Evolutionary conservation across 345 rosid species (phyloP).

Genomic region (Ceriops decandra): DNA sequence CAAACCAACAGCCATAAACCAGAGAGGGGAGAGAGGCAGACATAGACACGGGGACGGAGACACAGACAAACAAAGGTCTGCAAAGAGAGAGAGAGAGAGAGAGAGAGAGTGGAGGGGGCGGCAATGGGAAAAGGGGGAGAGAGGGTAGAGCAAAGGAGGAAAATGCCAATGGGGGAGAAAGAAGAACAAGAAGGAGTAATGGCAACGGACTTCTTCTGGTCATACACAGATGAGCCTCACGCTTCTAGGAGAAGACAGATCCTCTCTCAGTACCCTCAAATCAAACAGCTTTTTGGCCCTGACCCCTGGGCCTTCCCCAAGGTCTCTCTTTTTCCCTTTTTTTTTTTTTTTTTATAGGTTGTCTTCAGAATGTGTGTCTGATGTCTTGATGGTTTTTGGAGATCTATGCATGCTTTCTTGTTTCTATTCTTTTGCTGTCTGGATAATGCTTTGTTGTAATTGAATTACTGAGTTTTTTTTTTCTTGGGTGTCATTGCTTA

Average conservation of each 20-base stretch:
- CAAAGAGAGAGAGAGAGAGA: not conserved
- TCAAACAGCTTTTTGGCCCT: conserved; percentile 80
- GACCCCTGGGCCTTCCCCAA: conserved; percentile 69
- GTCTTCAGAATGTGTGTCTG: not conserved
- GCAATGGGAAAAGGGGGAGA: too few relatives aligned
- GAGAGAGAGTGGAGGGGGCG: too few relatives aligned
- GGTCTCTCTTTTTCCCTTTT: conserved; percentile 27
- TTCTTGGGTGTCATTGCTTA: too few relatives aligned
- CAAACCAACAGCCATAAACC: too few relatives aligned
- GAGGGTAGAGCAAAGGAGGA: not conserved
- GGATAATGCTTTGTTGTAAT: too few relatives aligned
- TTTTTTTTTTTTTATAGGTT: not conserved
- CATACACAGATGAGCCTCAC: conserved; percentile 88
- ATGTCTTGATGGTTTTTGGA: too few relatives aligned
- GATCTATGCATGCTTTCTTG: too few relatives aligned
- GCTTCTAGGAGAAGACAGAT: conserved; percentile 74
- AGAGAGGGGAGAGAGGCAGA: too few relatives aligned
- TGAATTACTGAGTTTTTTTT: too few relatives aligned
- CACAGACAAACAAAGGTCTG: not conserved
- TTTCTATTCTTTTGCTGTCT: too few relatives aligned
- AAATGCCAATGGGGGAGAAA: not conserved
- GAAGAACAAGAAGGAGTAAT: conserved; percentile 42
- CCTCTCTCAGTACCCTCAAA: conserved; percentile 84
- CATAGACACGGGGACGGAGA: too few relatives aligned
- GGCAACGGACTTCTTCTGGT: conserved; percentile 91